A percentile compares a stretch with the other conserved stretches of the same genome.
Evolutionary conservation across 2,329 filamentous ascomycete genomes (phyloP).

Genomic region (Cadophora sp.): DNA sequence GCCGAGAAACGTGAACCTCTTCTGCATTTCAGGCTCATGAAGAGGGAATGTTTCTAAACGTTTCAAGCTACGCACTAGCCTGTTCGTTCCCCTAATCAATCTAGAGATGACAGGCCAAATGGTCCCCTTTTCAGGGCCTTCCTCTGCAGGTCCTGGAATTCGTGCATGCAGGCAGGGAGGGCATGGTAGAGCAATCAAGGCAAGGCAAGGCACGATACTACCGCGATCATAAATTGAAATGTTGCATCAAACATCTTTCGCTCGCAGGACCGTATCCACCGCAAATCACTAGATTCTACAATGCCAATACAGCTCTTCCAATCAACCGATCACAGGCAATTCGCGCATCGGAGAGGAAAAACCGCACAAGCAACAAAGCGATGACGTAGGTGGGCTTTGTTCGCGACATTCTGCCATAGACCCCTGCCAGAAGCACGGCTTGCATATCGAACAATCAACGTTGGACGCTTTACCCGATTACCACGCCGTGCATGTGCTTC

Average conservation of each 20-base stretch:
- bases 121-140: slow-evolving; percentile 11
- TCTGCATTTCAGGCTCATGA: neutral
- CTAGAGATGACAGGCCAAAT: neutral
- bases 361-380: neutral
- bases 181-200: neutral
- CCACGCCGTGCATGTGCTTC: slow-evolving; percentile 4
- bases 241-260: neutral
- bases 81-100: neutral
- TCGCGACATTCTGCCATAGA: slow-evolving; percentile 9
- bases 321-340: neutral
- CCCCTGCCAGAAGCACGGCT: neutral
- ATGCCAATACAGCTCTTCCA: neutral
- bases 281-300: neutral
- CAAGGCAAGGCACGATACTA: neutral
- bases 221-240: neutral
- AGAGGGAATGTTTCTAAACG: neutral
- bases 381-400: slow-evolving; percentile 19
- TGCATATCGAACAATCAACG: slow-evolving; percentile 9
- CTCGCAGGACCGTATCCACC: neutral
- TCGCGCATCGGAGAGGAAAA: neutral
- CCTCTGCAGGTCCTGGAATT: slow-evolving; percentile 13
- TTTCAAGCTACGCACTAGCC: slow-evolving; percentile 12
- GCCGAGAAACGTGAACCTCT: neutral
- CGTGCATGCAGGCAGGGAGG: slow-evolving; percentile 17
- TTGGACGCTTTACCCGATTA: neutral